These are phyloP conservation scores for Heritiera littoralis DNA, from an alignment of 345 rosid species.

Conservation along the genomic window DNA sequence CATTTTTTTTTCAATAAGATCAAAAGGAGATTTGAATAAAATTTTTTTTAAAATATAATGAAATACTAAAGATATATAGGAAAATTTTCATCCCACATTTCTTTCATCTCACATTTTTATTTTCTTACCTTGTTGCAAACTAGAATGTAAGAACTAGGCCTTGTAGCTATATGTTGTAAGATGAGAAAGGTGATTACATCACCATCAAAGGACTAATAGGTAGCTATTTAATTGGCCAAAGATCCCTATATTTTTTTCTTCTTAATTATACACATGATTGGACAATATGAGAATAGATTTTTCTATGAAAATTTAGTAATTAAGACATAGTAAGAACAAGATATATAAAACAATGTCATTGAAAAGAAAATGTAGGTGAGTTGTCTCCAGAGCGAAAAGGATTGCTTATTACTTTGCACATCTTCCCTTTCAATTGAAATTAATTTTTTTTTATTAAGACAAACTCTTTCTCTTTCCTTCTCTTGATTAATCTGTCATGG, in stretches of 20 bases:
- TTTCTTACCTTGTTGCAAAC: not conserved
- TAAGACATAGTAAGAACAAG: not conserved
- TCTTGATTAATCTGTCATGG: not conserved
- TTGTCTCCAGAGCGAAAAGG: conserved; percentile 7
- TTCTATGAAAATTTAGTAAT: not conserved
- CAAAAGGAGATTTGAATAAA: too few species aligned
- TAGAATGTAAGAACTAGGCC: not conserved
- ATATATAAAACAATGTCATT: not conserved
- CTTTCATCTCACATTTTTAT: not conserved
- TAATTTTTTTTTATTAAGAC: not conserved
- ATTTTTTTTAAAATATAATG: too few species aligned
- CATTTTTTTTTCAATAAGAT: too few species aligned
- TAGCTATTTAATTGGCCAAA: too few species aligned
- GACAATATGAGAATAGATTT: not conserved
- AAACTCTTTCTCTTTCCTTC: not conserved
- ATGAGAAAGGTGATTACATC: not conserved
- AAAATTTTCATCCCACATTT: not conserved
- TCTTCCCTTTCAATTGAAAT: not conserved
- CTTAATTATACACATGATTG: not conserved
- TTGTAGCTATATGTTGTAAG: not conserved
- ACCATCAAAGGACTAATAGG: not conserved
- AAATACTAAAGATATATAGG: too few species aligned
- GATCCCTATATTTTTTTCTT: not conserved
- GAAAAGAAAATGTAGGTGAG: conserved; percentile 13
- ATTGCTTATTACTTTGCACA: not conserved